These are phyloP conservation scores for Thymus mandschuricus DNA, from an alignment of 257 asterid genomes.

Conservation along the genomic window DNA sequence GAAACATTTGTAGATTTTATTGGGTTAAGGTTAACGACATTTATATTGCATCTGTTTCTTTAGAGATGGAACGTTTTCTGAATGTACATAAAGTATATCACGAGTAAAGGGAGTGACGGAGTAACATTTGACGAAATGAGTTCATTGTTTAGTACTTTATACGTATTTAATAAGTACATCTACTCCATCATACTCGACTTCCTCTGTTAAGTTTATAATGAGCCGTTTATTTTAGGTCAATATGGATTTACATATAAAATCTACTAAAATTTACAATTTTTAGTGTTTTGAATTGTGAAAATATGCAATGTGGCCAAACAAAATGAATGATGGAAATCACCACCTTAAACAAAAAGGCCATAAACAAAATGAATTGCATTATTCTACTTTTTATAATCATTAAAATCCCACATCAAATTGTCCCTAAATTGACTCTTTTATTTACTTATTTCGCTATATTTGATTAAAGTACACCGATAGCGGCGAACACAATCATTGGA, in stretches of 20 bases:
- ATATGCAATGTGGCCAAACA: constrained; percentile 23
- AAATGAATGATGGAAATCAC: constrained; percentile 17
- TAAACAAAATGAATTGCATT: not conserved
- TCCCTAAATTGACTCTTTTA: not conserved
- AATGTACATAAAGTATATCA: too few species aligned
- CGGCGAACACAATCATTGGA: constrained; percentile 36
- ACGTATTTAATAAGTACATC: too few species aligned
- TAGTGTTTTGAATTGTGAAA: constrained; percentile 8
- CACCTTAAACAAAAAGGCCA: constrained; percentile 7
- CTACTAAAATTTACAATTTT: not conserved
- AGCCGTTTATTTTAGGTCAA: too few species aligned
- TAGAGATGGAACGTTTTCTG: too few species aligned
- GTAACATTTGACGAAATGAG: too few species aligned
- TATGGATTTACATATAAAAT: not conserved
- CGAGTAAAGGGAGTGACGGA: too few species aligned
- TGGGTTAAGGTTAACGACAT: too few species aligned
- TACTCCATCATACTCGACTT: too few species aligned
- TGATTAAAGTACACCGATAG: not conserved
- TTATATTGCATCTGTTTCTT: too few species aligned
- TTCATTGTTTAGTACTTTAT: too few species aligned
- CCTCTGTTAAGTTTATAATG: too few species aligned
- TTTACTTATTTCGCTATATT: too few species aligned
- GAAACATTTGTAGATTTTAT: not conserved
- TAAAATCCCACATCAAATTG: not conserved
- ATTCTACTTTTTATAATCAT: constrained; percentile 9